Evolutionary conservation across 768 basidiomycete species (phyloP).

Genomic region (Lentinula edodes): DNA sequence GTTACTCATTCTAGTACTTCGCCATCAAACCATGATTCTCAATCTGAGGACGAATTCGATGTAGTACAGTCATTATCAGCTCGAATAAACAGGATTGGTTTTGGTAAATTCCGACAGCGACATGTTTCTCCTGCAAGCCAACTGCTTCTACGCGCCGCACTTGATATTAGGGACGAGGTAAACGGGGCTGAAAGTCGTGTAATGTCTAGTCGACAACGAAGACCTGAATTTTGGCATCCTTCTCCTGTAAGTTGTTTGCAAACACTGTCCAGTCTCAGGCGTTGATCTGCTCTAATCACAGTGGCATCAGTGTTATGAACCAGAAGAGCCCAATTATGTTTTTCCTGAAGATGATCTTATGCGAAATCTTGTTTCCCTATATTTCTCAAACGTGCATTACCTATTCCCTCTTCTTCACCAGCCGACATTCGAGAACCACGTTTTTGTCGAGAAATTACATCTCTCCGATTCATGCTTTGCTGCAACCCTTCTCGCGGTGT

Average conservation of each 20-base stretch:
- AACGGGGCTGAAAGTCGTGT: neutral
- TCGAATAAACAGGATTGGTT: neutral
- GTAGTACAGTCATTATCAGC: neutral
- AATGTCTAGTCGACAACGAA: neutral
- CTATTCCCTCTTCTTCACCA: conserved; percentile 45
- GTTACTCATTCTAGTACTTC: neutral
- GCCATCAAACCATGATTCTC: neutral
- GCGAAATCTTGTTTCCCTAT: conserved; percentile 38
- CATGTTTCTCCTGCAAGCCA: neutral
- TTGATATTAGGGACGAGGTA: neutral
- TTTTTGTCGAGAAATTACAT: conserved; percentile 32
- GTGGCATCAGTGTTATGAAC: conserved; percentile 1
- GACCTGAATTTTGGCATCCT: conserved; percentile 2
- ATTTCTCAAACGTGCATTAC: conserved; percentile 37
- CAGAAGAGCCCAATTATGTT: conserved; percentile 9
- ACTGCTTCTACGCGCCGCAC: neutral
- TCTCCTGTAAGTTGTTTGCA: neutral
- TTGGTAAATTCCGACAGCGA: neutral
- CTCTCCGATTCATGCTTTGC: conserved; percentile 34
- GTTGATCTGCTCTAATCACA: neutral
- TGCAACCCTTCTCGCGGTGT: conserved; percentile 42
- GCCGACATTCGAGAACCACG: conserved; percentile 37
- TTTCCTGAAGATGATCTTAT: conserved; percentile 37
- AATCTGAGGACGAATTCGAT: neutral
- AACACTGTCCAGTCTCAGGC: neutral